Conservation (phyloP, 176 grass and related monocot species). For the Dendrocalamus sinicus region DNA sequence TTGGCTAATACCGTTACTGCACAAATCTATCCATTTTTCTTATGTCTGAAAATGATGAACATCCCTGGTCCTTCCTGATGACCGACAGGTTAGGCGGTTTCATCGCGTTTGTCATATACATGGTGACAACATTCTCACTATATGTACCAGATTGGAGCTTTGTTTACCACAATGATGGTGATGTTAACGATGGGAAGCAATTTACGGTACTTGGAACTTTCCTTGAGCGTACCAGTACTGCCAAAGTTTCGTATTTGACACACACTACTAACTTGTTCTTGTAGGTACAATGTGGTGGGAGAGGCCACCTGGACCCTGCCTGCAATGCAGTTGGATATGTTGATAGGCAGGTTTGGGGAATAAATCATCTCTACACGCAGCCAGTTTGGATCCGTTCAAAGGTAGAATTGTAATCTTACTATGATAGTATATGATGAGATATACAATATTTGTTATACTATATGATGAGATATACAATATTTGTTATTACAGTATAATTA, state of each 20-base stretch:
- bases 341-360: slow-evolving; percentile 67
- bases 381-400: slow-evolving; percentile 78
- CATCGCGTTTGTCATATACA: slow-evolving; percentile 56
- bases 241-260: neutral
- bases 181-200: slow-evolving; percentile 62
- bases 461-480: no score
- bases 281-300: slow-evolving; percentile 65
- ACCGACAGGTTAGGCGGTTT: slow-evolving; percentile 57
- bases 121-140: slow-evolving; percentile 50
- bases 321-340: slow-evolving; percentile 74
- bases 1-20: neutral
- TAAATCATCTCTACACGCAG: slow-evolving; percentile 67
- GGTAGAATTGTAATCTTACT: slow-evolving; percentile 14
- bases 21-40: neutral
- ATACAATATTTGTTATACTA: neutral
- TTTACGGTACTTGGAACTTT: slow-evolving; percentile 46
- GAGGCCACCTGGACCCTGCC: slow-evolving; percentile 58
- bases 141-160: slow-evolving; percentile 71
- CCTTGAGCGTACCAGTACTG: neutral
- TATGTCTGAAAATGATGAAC: neutral
- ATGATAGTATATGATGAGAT: neutral
- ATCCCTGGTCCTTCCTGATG: neutral
- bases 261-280: slow-evolving; percentile 25
- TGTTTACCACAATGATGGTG: slow-evolving; percentile 46
- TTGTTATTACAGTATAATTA: neutral